Conservation (phyloP, 225 moss, liverwort and hornwort genomes). For the Neckera pumila region DNA sequence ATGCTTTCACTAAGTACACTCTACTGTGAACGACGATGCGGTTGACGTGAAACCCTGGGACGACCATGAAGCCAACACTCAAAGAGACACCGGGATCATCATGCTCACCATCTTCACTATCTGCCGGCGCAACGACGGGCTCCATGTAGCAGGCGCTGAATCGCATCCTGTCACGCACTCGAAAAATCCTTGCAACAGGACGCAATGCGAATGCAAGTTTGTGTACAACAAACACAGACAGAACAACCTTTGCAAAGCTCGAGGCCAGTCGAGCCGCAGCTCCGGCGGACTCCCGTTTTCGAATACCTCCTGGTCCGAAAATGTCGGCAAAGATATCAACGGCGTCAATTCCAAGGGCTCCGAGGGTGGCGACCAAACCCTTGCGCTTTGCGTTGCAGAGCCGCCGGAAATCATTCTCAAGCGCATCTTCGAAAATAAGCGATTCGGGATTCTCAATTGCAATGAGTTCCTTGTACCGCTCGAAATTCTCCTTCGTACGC, state of each 20-base stretch:
- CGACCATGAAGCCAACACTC: conserved; percentile 20
- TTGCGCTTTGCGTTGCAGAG: conserved; percentile 10
- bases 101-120: conserved; percentile 6
- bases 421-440: background rate
- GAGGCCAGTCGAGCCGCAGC: background rate
- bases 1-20: conserved; percentile 13
- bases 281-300: background rate
- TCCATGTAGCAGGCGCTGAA: conserved; percentile 14
- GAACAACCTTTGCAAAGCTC: conserved; percentile 10
- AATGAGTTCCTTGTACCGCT: conserved; percentile 2
- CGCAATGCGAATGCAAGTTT: conserved; percentile 28
- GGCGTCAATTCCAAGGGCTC: background rate
- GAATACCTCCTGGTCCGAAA: background rate
- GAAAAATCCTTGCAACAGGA: conserved; percentile 10
- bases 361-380: background rate
- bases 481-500: background rate
- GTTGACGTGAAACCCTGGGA: conserved; percentile 34
- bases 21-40: conserved; percentile 20
- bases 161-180: background rate
- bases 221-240: conserved; percentile 23
- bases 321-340: background rate
- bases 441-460: background rate
- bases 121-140: conserved; percentile 1
- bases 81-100: background rate
- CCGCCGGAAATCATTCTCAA: conserved; percentile 4